These are phyloP conservation scores for Irpex sp. DNA, from an alignment of 1,284 basidiomycete genomes.

Conservation along the genomic window DNA sequence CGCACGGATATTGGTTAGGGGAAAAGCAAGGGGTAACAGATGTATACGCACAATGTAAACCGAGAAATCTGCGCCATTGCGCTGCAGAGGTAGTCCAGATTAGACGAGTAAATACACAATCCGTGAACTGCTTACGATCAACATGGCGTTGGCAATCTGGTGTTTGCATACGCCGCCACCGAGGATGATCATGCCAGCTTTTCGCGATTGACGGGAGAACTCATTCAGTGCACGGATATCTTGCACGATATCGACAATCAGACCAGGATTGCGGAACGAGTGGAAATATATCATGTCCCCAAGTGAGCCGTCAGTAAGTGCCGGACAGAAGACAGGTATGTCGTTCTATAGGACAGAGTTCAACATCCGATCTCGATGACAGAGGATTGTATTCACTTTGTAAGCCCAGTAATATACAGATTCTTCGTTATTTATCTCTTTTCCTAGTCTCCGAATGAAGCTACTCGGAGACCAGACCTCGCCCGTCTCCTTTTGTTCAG, in stretches of 20 bases:
- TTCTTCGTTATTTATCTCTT: constrained; percentile 96
- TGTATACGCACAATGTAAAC: constrained; percentile 81
- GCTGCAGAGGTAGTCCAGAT: constrained; percentile 42
- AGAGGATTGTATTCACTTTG: constrained; percentile 65
- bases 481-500: constrained; percentile 78
- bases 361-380: constrained; percentile 11
- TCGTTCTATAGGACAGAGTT: constrained; percentile 69
- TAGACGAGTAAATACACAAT: not conserved
- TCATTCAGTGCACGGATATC: constrained; percentile 95
- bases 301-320: constrained; percentile 95
- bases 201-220: constrained; percentile 81
- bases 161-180: constrained; percentile 99
- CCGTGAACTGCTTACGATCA: constrained; percentile 65
- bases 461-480: constrained; percentile 91
- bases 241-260: constrained; percentile 90
- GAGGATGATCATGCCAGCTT: constrained; percentile 98
- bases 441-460: constrained; percentile 89
- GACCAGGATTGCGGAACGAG: constrained; percentile 87
- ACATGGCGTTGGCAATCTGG: constrained; percentile 99
- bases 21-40: not conserved
- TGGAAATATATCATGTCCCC: constrained; percentile 99
- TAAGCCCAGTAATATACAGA: constrained; percentile 99
- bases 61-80: constrained; percentile 97
- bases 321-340: constrained; percentile 98
- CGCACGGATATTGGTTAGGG: not conserved